Evolutionary conservation across 2,329 filamentous ascomycete species (phyloP), one percentile per base, ranked within the genome.

Genomic region (Rhynchosporium agropyri): DNA sequence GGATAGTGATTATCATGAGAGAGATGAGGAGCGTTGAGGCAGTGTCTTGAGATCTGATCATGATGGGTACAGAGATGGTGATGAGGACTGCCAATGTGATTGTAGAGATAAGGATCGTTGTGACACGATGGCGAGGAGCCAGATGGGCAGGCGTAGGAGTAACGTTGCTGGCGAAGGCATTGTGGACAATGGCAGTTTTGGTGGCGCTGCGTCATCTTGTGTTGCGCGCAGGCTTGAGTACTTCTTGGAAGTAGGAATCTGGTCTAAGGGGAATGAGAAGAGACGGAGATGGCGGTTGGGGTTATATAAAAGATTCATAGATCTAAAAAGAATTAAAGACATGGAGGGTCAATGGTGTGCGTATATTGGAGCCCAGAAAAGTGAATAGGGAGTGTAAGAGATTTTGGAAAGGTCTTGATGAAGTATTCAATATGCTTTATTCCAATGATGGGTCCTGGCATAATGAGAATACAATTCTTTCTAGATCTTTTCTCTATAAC

Each of bases 91-190:
- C 3, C 10, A 9, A 10, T 20, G n/a, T 31, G 9, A 9, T 53
- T 12, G 5, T 53, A 33, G 33, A 3, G 1, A 2, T 6, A n/a
- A 38, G 36, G 50, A 26, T 9, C 20, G 33, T 26, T 5, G 50
- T 53, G 33, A n/a, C 50, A 53, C 15, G 31, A n/a, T 31, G 31
- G 38, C 31, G 50, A 38, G 38, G 31, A 53, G 50, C 15, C 36
- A 33, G 8, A 53, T 6, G n/a, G 33, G 50, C 33, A 53, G 6
- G 50, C 36, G 13, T 3, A 12, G 33, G 50, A 53, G 50, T 9
- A 53, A 3, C 6, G 50, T 53, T 31, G 26, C 31, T n/a, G 26
- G 50, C 12, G 2, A 26, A 26, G 50, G 50, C 50, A 53, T 53
- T 15, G 6, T 38, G n/a, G 33, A 33, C 50, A 53, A 7, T 33